Conservation (phyloP, 257 asterid genomes). For the Scutellaria barbata region DNA sequence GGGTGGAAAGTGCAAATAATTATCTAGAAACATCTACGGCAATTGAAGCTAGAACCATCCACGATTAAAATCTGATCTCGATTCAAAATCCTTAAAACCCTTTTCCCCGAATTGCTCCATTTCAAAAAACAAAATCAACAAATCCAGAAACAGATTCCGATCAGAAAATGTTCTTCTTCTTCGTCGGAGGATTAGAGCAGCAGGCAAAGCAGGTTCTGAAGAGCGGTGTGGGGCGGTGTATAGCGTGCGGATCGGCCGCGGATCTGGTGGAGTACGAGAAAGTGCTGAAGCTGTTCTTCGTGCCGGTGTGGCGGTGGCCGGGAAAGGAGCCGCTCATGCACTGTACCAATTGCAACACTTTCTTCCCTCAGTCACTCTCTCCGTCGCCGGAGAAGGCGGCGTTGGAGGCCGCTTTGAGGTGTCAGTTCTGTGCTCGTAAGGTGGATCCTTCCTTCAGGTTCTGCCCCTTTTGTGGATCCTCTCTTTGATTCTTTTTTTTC, state of each 20-base stretch:
- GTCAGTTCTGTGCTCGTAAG: slow-evolving; percentile 57
- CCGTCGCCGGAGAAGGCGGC: slow-evolving; percentile 41
- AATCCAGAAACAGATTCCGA: background rate
- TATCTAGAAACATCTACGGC: slow-evolving; percentile 16
- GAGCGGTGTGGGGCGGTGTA: slow-evolving; percentile 69
- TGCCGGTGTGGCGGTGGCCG: slow-evolving; percentile 88
- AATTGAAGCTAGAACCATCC: slow-evolving; percentile 36
- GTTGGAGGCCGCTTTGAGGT: slow-evolving; percentile 40
- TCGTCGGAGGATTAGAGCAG: slow-evolving; percentile 76
- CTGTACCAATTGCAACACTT: slow-evolving; percentile 65
- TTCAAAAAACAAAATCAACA: background rate
- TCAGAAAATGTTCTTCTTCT: slow-evolving; percentile 71
- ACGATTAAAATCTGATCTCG: background rate
- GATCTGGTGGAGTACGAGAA: slow-evolving; percentile 85
- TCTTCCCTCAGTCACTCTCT: slow-evolving; percentile 58
- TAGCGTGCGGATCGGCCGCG: slow-evolving; percentile 73
- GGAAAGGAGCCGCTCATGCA: slow-evolving; percentile 69
- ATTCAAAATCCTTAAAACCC: background rate
- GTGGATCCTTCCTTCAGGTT: slow-evolving; percentile 60
- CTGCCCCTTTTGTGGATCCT: slow-evolving; percentile 78
- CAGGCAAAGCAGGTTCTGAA: slow-evolving; percentile 69
- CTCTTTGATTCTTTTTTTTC: slow-evolving; percentile 31
- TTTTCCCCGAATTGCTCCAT: background rate
- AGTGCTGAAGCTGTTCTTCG: slow-evolving; percentile 75
- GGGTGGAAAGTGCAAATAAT: background rate